Evolutionary conservation across 768 basidiomycete genomes (phyloP), one percentile per base, ranked within the genome.

Genomic region (Serendipita vermifera): DNA sequence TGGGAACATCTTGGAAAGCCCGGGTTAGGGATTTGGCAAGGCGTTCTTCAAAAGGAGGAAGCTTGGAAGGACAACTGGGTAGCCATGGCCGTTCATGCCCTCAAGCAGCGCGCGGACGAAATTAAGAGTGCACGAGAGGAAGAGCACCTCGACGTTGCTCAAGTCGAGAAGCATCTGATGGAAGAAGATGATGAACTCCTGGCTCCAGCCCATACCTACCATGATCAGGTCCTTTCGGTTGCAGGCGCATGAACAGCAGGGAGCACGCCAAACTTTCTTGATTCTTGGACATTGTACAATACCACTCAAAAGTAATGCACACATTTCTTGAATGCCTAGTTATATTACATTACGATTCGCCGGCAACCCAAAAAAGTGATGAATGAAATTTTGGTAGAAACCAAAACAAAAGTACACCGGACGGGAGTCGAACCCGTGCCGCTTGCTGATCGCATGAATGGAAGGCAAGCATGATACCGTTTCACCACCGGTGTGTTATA

Each of bases 381-480:
- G 26, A 43, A n/a, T n/a, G n/a, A n/a, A n/a, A n/a, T n/a, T n/a
- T n/a, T n/a, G n/a, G 40, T 29, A 20, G n/a, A 57, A 5, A 13
- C 29, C 20, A 31, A 26, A 57, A 57, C n/a, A 57, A 56, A 33
- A n/a, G 6, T 57, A 57, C 57, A 53, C 48, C 35, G 43, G 51
- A 53, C 57, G 57, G 57, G 57, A 57, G 48, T 57, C 57, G 57
- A 57, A 57, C 57, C 57, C 57, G 43, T 53, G 55, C 57, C 57
- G 57, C 57, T 57, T 57, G 57, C 57, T 57, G 38, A 27, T 13
- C 32, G 15, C 33, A 38, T 11, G n/a, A 33, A 20, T 57, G 57
- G 57, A 57, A 57, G 57, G 57, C 57, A 57, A 57, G 57, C 57
- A 57, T 57, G 57, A 57, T 57, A 57, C 57, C 57, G 48, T 57